These are phyloP conservation scores for Chlamydomonas incerta DNA, from an alignment of 139 green algal genomes.

Conservation along the genomic window DNA sequence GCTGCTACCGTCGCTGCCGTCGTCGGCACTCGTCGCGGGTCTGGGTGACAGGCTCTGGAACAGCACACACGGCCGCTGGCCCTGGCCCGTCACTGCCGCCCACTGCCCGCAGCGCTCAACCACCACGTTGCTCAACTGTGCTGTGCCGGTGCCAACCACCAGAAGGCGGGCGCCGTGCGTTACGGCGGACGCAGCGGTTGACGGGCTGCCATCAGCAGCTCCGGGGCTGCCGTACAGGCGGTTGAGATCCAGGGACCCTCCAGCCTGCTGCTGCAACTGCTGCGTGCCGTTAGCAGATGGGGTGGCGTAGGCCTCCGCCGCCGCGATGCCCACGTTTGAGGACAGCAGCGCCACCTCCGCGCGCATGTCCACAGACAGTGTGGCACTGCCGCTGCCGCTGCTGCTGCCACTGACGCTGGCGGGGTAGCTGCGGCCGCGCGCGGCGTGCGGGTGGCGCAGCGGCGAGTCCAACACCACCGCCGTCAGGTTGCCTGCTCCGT, in stretches of 20 bases:
- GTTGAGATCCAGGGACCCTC: neutral
- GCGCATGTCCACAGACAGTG: conserved; percentile 1
- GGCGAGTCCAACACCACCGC: conserved; percentile 47
- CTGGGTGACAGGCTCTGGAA: neutral
- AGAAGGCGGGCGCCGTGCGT: conserved; percentile 21
- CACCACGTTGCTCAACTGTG: neutral
- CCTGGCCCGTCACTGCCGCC: neutral
- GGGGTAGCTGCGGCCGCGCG: neutral
- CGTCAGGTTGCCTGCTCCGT: neutral
- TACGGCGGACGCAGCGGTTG: neutral
- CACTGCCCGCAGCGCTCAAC: conserved; percentile 44
- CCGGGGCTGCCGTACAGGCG: neutral
- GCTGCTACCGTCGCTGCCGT: neutral
- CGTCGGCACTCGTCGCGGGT: too few species aligned
- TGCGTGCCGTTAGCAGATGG: too few species aligned
- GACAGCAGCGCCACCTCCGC: conserved; percentile 46
- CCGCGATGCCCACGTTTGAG: conserved; percentile 56
- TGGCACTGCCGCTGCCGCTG: neutral
- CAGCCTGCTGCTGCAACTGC: too few species aligned
- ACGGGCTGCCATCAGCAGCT: neutral
- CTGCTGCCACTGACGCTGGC: neutral
- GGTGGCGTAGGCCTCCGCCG: conserved; percentile 3
- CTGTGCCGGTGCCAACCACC: neutral
- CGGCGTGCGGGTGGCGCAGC: conserved; percentile 39
- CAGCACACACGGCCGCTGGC: conserved; percentile 9